Percentiles rank a stretch among this genome's conserved stretches.
These are phyloP conservation scores for Phoma herbarum DNA, from an alignment of 2,329 filamentous ascomycete species.

Conservation along the genomic window DNA sequence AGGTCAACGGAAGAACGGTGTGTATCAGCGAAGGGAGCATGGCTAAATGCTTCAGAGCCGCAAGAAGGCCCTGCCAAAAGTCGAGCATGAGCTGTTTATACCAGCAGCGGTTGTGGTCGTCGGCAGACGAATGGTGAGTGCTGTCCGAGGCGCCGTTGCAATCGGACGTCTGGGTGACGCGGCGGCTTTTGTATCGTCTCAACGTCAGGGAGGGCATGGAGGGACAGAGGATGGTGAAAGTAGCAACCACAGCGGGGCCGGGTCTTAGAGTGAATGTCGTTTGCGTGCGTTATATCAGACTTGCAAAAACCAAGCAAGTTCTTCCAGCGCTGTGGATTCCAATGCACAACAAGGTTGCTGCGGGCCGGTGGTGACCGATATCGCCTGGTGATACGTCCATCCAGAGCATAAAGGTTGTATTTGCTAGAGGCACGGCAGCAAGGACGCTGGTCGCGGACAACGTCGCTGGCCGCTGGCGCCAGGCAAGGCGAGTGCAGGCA, in stretches of 20 bases:
- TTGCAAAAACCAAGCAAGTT: conserved; percentile 25
- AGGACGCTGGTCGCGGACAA: conserved; percentile 22
- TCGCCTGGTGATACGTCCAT: conserved; percentile 53
- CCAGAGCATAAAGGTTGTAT: conserved; percentile 51
- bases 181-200: conserved; percentile 50
- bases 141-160: conserved; percentile 33
- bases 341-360: conserved; percentile 44
- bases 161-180: conserved; percentile 40
- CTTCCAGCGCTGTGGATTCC: conserved; percentile 33
- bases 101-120: conserved; percentile 35
- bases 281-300: conserved; percentile 41
- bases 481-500: conserved; percentile 36
- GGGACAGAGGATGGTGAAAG: conserved; percentile 33
- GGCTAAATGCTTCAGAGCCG: conserved; percentile 50
- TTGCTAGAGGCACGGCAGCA: conserved; percentile 46
- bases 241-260: conserved; percentile 39
- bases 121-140: conserved; percentile 31
- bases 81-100: conserved; percentile 51
- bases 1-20: conserved; percentile 47
- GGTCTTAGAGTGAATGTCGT: conserved; percentile 33
- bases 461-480: conserved; percentile 33
- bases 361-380: conserved; percentile 49
- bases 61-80: conserved; percentile 51
- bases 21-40: conserved; percentile 54
- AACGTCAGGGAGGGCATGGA: conserved; percentile 44